Evolutionary conservation across 495 filamentous ascomycete species (phyloP), one percentile per base, ranked within the genome.

Genomic region (Talaromyces ruber): DNA sequence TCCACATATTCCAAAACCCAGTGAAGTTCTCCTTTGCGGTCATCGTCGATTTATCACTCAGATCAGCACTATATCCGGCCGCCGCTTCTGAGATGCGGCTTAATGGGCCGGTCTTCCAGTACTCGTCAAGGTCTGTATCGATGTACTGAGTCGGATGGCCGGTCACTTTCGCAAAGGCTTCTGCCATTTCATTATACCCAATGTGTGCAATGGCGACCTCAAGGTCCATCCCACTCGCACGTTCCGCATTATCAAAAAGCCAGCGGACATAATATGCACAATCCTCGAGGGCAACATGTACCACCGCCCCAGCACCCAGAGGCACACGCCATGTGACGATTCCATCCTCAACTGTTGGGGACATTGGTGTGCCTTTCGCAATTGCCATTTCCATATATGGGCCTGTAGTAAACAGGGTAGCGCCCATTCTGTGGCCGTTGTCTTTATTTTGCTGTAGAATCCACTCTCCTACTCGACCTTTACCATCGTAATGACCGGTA

Each of bases 401-500:
- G 0, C 81, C 76, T 1, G 80, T 79, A 3, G 81, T 82, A 62
- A 83, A 71, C 12, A 82, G 62, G 0, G 80, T 76, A 5, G 54
- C 54, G 7, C 54, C 59, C 59, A 51, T 61, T 29, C n/a, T 59
- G 4, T 55, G 16, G 5, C 22, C 54, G 12, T 52, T 58, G 18
- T 58, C 18, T 28, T 18, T 55, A 22, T 14, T 30, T 24, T 62
- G 18, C 22, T 68, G 62, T 4, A 72, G 63, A 51, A 84, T 78
- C 73, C 74, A 84, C 32, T 84, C 77, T 21, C 65, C 74, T 12
- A 85, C 69, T n/a, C 80, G 73, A 0, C 80, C 81, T 66, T 86
- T 85, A 1, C 74, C 82, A 65, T 84, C 81, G 58, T 79, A 79
- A 70, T 85, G 82, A 0, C 81, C 82, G 1, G 67, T 66, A 6